Conservation (phyloP, 2,329 filamentous ascomycete genomes). For the Hypoxylon sp. region DNA sequence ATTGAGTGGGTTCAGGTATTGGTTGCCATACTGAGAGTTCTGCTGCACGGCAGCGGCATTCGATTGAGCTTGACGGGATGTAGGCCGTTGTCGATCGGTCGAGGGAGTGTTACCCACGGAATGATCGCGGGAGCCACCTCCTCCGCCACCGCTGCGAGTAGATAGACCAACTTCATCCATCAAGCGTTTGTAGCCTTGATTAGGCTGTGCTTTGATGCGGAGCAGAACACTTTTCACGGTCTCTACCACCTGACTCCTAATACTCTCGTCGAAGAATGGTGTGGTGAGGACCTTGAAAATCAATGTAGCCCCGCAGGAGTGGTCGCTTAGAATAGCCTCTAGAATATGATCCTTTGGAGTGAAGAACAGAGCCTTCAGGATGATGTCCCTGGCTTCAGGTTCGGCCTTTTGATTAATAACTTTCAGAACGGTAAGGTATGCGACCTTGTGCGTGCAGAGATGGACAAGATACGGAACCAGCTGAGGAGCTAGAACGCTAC, state of each 20-base stretch:
- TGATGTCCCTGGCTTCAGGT: constrained; percentile 88
- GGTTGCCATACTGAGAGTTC: constrained; percentile 60
- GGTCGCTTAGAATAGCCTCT: constrained; percentile 91
- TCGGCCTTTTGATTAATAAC: constrained; percentile 98
- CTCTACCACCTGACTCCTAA: constrained; percentile 89
- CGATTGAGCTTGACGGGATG: constrained; percentile 67
- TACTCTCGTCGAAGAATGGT: constrained; percentile 94
- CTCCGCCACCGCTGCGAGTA: constrained; percentile 65
- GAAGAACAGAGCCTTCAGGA: constrained; percentile 93
- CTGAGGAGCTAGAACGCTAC: constrained; percentile 91
- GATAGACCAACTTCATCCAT: constrained; percentile 99
- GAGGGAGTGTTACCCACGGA: constrained; percentile 61
- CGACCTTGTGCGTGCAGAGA: constrained; percentile 98
- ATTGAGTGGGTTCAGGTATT: constrained; percentile 69
- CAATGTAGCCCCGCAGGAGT: constrained; percentile 91
- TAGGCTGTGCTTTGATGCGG: constrained; percentile 91
- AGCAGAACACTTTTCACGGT: constrained; percentile 91
- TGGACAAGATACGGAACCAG: constrained; percentile 94
- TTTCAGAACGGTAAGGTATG: constrained; percentile 96
- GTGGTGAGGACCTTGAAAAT: constrained; percentile 99
- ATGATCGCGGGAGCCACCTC: constrained; percentile 62
- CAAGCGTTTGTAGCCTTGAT: constrained; percentile 96
- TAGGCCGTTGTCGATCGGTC: constrained; percentile 69
- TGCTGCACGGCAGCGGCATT: constrained; percentile 54
- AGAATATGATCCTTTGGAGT: constrained; percentile 87